Evolutionary conservation across 1,284 basidiomycete genomes (phyloP).

Genomic region (Puccinia polysora): DNA sequence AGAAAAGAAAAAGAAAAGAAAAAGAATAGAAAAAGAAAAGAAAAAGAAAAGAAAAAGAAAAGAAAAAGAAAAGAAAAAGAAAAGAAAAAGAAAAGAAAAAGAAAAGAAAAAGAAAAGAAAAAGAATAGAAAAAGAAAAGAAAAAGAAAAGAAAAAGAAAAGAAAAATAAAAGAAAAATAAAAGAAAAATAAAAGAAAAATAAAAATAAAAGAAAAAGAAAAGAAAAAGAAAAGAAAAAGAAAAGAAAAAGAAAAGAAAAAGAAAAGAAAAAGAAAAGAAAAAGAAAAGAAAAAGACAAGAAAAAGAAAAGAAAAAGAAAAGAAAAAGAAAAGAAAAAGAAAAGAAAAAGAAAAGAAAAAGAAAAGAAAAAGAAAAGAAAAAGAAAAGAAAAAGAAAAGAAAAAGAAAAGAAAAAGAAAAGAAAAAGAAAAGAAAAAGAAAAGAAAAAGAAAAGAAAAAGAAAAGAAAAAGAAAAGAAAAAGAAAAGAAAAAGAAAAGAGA

Average conservation of each 20-base stretch:
- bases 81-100: too few species aligned
- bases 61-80: too few species aligned
- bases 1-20: too few species aligned
- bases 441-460: not conserved
- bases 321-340: conserved; percentile 5
- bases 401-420: not conserved
- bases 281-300: conserved; percentile 39
- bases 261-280: conserved; percentile 22
- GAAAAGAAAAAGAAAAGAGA: not conserved
- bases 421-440: not conserved
- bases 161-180: too few species aligned
- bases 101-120: too few species aligned
- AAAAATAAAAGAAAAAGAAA: not conserved
- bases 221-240: not conserved
- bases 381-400: not conserved
- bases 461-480: not conserved
- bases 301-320: conserved; percentile 2
- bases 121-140: too few species aligned
- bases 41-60: too few species aligned
- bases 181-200: not conserved
- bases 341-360: conserved; percentile 4
- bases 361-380: conserved; percentile 51
- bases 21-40: too few species aligned
- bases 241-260: conserved; percentile 17
- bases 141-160: too few species aligned